A percentile compares a stretch with the other conserved stretches of the same genome.
Evolutionary conservation across 257 asterid species (phyloP).

Genomic region (Schizonepeta tenuifolia): DNA sequence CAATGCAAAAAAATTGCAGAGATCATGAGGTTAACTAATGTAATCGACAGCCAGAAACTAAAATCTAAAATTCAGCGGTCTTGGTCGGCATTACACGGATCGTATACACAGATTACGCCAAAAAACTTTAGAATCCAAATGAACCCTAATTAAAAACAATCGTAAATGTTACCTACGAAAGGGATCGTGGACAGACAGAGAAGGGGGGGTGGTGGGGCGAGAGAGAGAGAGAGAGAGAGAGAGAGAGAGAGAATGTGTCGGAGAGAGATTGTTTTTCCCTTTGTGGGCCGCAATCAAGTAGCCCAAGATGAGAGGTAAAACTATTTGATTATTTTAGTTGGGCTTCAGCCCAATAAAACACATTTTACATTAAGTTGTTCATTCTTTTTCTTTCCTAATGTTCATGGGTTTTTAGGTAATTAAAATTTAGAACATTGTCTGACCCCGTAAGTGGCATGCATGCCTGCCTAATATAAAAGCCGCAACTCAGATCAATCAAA

Average conservation of each 20-base stretch:
- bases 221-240: no score
- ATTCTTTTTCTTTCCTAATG: no score
- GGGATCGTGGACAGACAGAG: constrained; percentile 25
- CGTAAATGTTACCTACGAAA: constrained; percentile 28
- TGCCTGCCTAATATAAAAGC: neutral
- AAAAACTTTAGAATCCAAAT: neutral
- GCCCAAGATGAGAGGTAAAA: neutral
- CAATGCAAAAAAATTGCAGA: constrained; percentile 37
- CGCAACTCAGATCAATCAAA: neutral
- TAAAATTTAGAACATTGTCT: neutral
- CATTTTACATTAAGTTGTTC: neutral
- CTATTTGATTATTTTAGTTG: neutral
- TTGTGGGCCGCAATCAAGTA: neutral
- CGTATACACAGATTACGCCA: constrained; percentile 3
- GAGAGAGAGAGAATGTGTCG: neutral
- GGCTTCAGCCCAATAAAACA: neutral
- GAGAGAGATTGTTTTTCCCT: neutral
- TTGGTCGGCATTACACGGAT: constrained; percentile 16
- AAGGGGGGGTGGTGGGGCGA: neutral
- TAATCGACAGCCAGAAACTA: constrained; percentile 27
- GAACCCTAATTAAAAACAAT: constrained; percentile 22
- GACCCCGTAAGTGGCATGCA: neutral
- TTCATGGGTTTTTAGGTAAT: neutral
- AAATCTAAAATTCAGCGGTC: constrained; percentile 15
- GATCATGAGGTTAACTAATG: constrained; percentile 24